A percentile compares a stretch with the other conserved stretches of the same genome.
Conservation (phyloP, 257 asterid genomes). For the Misopates orontium region DNA sequence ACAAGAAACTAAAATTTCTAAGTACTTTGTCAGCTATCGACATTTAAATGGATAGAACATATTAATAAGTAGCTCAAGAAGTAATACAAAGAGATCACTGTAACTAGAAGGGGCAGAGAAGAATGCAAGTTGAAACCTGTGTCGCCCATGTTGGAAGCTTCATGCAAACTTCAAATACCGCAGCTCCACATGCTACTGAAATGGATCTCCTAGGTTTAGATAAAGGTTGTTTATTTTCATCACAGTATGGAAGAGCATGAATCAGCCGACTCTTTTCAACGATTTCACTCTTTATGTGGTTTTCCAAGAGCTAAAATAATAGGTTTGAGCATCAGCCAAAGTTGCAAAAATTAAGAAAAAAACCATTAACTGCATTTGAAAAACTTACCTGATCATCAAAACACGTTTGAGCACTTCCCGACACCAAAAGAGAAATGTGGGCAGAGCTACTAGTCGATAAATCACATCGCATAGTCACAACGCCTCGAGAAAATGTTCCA, state of each 20-base stretch:
- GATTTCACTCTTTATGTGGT: conserved; percentile 92
- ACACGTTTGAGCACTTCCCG: conserved; percentile 97
- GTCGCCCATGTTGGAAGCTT: conserved; percentile 96
- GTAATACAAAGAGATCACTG: background rate
- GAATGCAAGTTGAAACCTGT: conserved; percentile 53
- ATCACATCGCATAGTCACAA: conserved; percentile 97
- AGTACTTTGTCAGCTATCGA: too few species aligned
- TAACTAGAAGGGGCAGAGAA: background rate
- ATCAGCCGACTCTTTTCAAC: conserved; percentile 71
- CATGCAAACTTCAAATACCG: conserved; percentile 84
- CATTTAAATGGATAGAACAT: too few species aligned
- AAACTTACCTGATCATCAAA: conserved; percentile 86
- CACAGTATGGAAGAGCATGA: conserved; percentile 53
- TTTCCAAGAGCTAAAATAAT: conserved; percentile 68
- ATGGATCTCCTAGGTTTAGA: conserved; percentile 88
- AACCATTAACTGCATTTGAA: background rate
- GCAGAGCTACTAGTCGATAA: conserved; percentile 88
- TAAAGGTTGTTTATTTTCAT: conserved; percentile 51
- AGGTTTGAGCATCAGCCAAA: conserved; percentile 7
- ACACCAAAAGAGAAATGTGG: conserved; percentile 89
- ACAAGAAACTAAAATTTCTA: too few species aligned
- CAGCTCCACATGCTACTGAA: conserved; percentile 92
- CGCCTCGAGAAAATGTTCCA: conserved; percentile 92
- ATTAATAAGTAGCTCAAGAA: too few species aligned
- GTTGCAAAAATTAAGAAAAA: conserved; percentile 14